Percentiles rank a stretch among this genome's conserved stretches.
These are phyloP conservation scores for Irpex lacteus DNA, from an alignment of 1,284 basidiomycete species.

Conservation along the genomic window DNA sequence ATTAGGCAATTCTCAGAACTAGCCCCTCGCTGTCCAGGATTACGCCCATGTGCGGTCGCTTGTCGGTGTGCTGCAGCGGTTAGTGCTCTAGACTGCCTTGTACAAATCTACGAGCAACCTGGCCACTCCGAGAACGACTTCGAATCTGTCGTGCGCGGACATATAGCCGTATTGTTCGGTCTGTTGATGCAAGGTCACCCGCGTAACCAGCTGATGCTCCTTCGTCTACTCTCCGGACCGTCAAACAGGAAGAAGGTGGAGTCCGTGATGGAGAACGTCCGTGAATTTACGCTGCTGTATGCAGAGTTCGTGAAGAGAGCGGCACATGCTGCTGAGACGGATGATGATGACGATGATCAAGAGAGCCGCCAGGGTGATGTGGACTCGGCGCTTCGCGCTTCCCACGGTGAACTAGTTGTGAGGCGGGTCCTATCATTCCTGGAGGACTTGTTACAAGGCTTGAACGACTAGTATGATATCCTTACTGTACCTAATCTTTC, in stretches of 20 bases:
- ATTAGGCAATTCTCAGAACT: slow-evolving; percentile 33
- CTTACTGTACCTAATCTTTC: not conserved
- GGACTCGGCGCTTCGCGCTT: slow-evolving; percentile 25
- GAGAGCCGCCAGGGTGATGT: slow-evolving; percentile 17
- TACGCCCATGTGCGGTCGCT: slow-evolving; percentile 41
- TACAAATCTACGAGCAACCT: slow-evolving; percentile 38
- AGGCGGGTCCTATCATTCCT: slow-evolving; percentile 51
- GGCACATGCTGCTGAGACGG: slow-evolving; percentile 25
- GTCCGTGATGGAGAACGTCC: slow-evolving; percentile 50
- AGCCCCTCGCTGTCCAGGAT: slow-evolving; percentile 45
- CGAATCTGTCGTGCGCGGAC: slow-evolving; percentile 53
- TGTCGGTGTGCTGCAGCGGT: slow-evolving; percentile 47
- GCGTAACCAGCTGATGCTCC: slow-evolving; percentile 43
- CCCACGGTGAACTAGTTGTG: slow-evolving; percentile 42
- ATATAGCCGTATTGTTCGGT: slow-evolving; percentile 70
- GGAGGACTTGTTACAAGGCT: slow-evolving; percentile 27
- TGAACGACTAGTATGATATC: not conserved
- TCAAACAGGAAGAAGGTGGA: slow-evolving; percentile 37
- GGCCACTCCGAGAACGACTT: slow-evolving; percentile 27
- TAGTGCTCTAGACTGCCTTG: slow-evolving; percentile 46
- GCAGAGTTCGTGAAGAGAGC: slow-evolving; percentile 33
- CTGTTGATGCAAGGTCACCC: slow-evolving; percentile 53
- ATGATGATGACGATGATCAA: slow-evolving; percentile 20
- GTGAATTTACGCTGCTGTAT: slow-evolving; percentile 59
- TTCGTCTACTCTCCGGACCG: slow-evolving; percentile 39